Evolutionary conservation across 1,284 basidiomycete genomes (phyloP), one percentile per base, ranked within the genome.

Genomic region (Sutorius eximius): DNA sequence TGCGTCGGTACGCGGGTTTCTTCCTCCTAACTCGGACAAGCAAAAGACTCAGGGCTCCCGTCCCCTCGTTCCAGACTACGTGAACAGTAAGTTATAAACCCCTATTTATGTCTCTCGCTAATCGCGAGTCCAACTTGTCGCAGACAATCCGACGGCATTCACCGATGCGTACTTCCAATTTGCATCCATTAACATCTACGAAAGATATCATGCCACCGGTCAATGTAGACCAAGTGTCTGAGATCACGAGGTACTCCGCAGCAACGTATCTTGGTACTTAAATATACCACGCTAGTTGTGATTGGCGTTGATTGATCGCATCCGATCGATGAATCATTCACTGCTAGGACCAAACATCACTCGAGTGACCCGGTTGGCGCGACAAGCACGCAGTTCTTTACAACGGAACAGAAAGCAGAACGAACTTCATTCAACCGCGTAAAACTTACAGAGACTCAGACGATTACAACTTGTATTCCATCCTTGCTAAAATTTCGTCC

Each of bases 121-220:
- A 3, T 22, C 27, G 18, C 52, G 20, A 59, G 22, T n/a, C 22
- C 15, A 16, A 36, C 36, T 45, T 13, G 12, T 45, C 34, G 11
- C 22, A 66, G 67, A 75, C 57, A 78, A 81, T 59, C 82, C 82
- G 1, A 56, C 65, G 1, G 78, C 76, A 2, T 83, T 83, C 65
- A 53, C 58, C 12, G 70, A 82, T 37, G 80, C 83, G 1, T 84
- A 77, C 67, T 85, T 82, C 62, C 72, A 81, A 40, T 74, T 85
- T 60, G 61, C 65, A 0, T 70, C 67, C 29, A 65, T 77, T 18
- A 66, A 70, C 11, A 64, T 78, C 4, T 78, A 78, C 49, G 61
- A 61, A 22, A 27, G 24, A 27, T 27, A 27, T 27, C 24, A 27
- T 27, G 24, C 24, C 24, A 27, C 5, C 3, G 24, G 24, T 5